Conservation (phyloP, 768 basidiomycete species). For the Mycena galericulata region DNA sequence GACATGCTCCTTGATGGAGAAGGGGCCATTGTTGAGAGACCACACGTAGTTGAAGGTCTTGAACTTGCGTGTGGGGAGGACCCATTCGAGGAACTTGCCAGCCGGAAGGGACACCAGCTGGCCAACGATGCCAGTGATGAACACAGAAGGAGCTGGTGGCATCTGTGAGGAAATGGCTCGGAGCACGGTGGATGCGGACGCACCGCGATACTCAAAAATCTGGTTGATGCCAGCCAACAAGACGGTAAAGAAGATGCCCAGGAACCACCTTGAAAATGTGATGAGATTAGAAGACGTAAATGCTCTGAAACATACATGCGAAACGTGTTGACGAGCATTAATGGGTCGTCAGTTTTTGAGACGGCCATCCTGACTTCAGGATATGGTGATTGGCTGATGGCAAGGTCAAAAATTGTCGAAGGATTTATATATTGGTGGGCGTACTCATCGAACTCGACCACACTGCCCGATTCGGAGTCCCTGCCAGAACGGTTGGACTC, state of each 20-base stretch:
- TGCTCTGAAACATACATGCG: slow-evolving; percentile 61
- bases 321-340: slow-evolving; percentile 85
- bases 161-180: slow-evolving; percentile 19
- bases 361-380: slow-evolving; percentile 91
- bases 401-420: slow-evolving; percentile 15
- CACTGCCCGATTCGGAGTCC: slow-evolving; percentile 44
- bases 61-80: slow-evolving; percentile 74
- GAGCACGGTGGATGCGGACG: not conserved
- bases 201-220: slow-evolving; percentile 65
- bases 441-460: slow-evolving; percentile 78
- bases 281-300: not conserved
- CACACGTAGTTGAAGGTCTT: slow-evolving; percentile 77
- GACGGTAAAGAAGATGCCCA: slow-evolving; percentile 73
- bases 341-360: slow-evolving; percentile 81
- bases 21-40: slow-evolving; percentile 85
- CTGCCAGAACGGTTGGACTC: slow-evolving; percentile 6
- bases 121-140: slow-evolving; percentile 75
- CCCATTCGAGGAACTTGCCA: slow-evolving; percentile 75
- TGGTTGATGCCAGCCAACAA: slow-evolving; percentile 72
- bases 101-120: slow-evolving; percentile 81
- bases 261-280: slow-evolving; percentile 65
- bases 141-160: slow-evolving; percentile 70
- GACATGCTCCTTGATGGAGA: slow-evolving; percentile 90
- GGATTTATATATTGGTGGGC: slow-evolving; percentile 40
- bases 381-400: slow-evolving; percentile 83